These are phyloP conservation scores for Microcera coccophila DNA, from an alignment of 2,329 filamentous ascomycete genomes.

Conservation along the genomic window DNA sequence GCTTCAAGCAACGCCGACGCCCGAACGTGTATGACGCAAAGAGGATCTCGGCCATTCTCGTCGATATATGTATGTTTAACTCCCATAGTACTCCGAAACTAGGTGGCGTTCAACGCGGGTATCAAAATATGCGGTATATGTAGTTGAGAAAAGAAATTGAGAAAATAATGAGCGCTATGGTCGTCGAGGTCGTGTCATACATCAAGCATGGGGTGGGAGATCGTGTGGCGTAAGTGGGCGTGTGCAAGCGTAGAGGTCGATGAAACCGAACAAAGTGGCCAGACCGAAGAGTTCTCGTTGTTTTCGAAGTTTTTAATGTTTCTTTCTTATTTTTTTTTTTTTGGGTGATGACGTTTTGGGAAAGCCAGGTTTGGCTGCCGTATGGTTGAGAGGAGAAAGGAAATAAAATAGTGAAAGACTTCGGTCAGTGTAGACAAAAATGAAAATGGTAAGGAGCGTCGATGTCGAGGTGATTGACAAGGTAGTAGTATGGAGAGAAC, in stretches of 20 bases:
- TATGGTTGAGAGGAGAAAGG: too few species aligned
- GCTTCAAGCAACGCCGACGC: conserved; percentile 19
- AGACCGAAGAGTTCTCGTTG: conserved; percentile 20
- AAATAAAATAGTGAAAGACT: conserved; percentile 34
- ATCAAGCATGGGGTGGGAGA: conserved; percentile 15
- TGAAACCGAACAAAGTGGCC: conserved; percentile 3
- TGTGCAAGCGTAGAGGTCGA: conserved; percentile 3
- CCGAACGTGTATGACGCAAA: conserved; percentile 5
- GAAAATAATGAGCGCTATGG: conserved; percentile 20
- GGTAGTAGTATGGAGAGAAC: conserved; percentile 13
- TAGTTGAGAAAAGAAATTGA: conserved; percentile 28
- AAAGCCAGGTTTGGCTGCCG: conserved; percentile 6
- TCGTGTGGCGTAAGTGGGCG: conserved; percentile 1
- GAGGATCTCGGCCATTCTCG: conserved; percentile 18
- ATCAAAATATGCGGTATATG: conserved; percentile 30
- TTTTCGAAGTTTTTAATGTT: conserved; percentile 15
- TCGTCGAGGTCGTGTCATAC: conserved; percentile 25
- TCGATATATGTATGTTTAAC: conserved; percentile 20
- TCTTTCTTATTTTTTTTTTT: conserved; percentile 23
- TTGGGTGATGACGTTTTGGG: conserved; percentile 7
- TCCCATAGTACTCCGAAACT: conserved; percentile 21
- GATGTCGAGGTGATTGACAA: conserved; percentile 10
- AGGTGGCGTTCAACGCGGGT: conserved; percentile 27
- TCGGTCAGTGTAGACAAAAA: conserved; percentile 23
- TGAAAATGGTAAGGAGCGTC: conserved; percentile 23